phyloP scores from a whole-genome alignment of 2,329 filamentous ascomycete species.

The Fusarium sulawesiense region DNA sequence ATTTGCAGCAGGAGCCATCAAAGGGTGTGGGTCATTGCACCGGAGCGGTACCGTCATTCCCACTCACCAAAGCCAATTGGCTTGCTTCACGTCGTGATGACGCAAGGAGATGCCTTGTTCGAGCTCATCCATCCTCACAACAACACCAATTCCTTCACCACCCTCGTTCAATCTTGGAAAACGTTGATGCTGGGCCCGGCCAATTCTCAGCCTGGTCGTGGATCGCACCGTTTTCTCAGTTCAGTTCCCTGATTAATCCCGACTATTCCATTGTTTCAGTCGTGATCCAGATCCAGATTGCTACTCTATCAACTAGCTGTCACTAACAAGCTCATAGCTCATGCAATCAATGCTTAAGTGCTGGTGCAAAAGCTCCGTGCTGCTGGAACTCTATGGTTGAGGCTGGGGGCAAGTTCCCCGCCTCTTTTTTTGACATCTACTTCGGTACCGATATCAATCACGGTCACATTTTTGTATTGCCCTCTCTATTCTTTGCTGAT shows the following conservation, averaged over 20 bases:
- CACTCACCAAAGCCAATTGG: constrained; percentile 36
- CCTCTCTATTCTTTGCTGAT: background rate
- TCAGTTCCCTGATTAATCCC: constrained; percentile 18
- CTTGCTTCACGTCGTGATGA: constrained; percentile 40
- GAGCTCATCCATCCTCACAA: constrained; percentile 21
- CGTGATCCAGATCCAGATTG: constrained; percentile 4
- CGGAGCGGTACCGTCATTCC: constrained; percentile 42
- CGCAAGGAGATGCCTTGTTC: constrained; percentile 40
- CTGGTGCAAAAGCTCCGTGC: constrained; percentile 34
- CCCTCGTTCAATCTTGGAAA: constrained; percentile 18
- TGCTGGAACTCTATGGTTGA: constrained; percentile 11
- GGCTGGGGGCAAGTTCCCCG: constrained; percentile 19
- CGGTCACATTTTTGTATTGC: constrained; percentile 13
- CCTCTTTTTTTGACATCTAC: constrained; percentile 11
- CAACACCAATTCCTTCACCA: constrained; percentile 30
- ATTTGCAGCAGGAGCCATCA: constrained; percentile 29
- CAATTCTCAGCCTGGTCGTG: background rate
- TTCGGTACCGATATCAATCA: constrained; percentile 9
- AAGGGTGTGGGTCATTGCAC: constrained; percentile 19
- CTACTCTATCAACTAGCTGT: background rate
- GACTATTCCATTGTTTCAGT: constrained; percentile 22
- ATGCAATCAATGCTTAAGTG: constrained; percentile 2
- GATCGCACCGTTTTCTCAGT: constrained; percentile 16
- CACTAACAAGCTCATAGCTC: constrained; percentile 11
- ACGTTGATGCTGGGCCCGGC: background rate